Evolutionary conservation across 2,329 filamentous ascomycete genomes (phyloP), one percentile per base, ranked within the genome.

Genomic region (Zarea fungicola): DNA sequence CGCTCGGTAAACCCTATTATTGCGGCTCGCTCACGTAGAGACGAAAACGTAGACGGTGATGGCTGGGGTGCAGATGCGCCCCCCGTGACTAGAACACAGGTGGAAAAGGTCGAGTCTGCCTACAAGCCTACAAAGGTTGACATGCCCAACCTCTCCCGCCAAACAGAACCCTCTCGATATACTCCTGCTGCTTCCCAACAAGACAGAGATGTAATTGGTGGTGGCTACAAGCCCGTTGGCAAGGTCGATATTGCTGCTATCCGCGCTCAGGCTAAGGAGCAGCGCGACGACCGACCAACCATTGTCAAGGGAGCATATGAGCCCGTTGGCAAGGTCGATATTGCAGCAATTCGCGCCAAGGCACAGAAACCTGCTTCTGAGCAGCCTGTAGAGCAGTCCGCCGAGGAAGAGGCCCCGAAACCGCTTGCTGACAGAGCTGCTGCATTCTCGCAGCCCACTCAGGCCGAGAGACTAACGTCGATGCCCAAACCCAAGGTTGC

Each of bases 161-260:
- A 89, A 64, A 83, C 81, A 57, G 78, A 87, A 55, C 75, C 84
- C 10, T 81, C 85, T n/a, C 70, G 79, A 55, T 81, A 79, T 61
- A 72, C 76, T 47, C 66, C 72, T 46, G 65, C 75, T 25, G 59
- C 70, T 34, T 64, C 66, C 45, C 61, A 64, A 31, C 69, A 80
- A 41, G 65, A 68, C 28, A 57, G 67, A 21, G 85, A 90, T 62
- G 80, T 96, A 18, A 83, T 97, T 44, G 87, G 72, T 61, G 93
- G 93, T 37, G 85, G 79, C 14, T 99, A 99, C 67, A 89, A 96
- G 65, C 93, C 93, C 18, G 74, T 99, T 58, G 93, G 93, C 49
- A 97, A 96, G 71, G 87, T 99, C n/a, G 91, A 99, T 62, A 97
- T 99, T 68, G 87, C 86, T 21, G 91, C 89, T 31, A 86, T 99